Base-by-base conservation (phyloP, 305 asterid species). In the Fraxinus sp. region DNA sequence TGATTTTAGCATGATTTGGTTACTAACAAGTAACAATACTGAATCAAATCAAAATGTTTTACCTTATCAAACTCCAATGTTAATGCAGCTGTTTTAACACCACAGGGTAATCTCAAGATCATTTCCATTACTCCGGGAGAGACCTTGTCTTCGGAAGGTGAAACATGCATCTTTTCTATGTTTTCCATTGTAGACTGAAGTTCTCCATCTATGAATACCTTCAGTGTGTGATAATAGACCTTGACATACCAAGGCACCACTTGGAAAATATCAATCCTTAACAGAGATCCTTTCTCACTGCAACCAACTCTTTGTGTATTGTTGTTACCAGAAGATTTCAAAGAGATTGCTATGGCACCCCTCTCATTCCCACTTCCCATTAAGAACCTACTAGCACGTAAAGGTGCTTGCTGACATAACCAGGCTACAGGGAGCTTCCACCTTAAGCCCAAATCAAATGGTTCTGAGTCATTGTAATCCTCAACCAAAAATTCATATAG, bases 211-310 rank as follows among this genome's bases (percentile, higher is more conserved):
- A 95, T 64, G 83, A 85, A 92, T 72, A 96, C 82, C 87, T 86
- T 86, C 84, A 95, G 85, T 0, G 98, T 90, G 77, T 97, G 98
- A 82, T 95, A 93, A 83, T 97, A 97, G 83, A 93, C 98, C 90
- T 97, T 97, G 62, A 97, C 97, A 87, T 97, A 97, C 99, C 98
- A 97, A 83, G 98, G 99, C 78, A 97, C 99, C 85, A 95, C 92
- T 87, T 97, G 99, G 88, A 95, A 97, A 80, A 97, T 77, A 80
- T 91, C 92, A 85, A 93, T 93, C 84, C 94, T 88, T 82, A 90
- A 79, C 89, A 84, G 82, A 82, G 97, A 91, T 82, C 81, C 86
- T 72, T 84, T 87, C 76, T 83, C 93, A 80, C 62, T 84, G 39
- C 35, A 62, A 73, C 73, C 87, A 79, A 85, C 66, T 78, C 77